phyloP scores from a whole-genome alignment of 2,329 filamentous ascomycete species.

The Fusarium graminum region DNA sequence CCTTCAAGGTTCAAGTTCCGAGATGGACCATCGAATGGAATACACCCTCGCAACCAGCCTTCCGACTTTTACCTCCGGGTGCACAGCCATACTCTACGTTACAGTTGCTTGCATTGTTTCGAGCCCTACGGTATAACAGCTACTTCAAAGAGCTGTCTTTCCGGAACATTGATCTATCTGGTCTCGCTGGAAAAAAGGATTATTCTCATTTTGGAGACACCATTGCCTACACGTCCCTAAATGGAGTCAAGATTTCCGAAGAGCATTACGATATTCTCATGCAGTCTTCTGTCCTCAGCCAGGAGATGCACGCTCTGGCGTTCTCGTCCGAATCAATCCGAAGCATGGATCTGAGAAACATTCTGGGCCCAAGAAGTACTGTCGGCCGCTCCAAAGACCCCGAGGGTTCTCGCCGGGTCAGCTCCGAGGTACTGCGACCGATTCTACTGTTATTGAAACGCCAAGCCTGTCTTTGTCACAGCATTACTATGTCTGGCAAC shows the following conservation, averaged over 20 bases:
- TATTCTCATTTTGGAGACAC: conserved; percentile 59
- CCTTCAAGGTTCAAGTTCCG: conserved; percentile 63
- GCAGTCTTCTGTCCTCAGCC: conserved; percentile 65
- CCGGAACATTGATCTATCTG: conserved; percentile 63
- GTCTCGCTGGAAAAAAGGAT: conserved; percentile 58
- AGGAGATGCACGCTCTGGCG: conserved; percentile 68
- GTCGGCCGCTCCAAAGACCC: conserved; percentile 40
- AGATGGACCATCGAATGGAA: conserved; percentile 65
- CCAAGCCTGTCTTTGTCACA: conserved; percentile 63
- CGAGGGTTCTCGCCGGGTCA: conserved; percentile 47
- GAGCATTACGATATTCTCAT: conserved; percentile 63
- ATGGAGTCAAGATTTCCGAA: conserved; percentile 62
- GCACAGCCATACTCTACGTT: conserved; percentile 60
- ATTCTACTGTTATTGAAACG: conserved; percentile 64
- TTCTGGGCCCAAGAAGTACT: conserved; percentile 50
- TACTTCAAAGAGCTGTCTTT: conserved; percentile 72
- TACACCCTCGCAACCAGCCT: conserved; percentile 62
- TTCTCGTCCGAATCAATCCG: conserved; percentile 68
- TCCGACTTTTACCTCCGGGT: conserved; percentile 63
- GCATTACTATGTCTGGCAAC: conserved; percentile 65
- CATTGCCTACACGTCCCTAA: conserved; percentile 66
- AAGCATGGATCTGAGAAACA: conserved; percentile 66
- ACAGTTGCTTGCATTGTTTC: conserved; percentile 69
- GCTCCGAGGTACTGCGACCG: conserved; percentile 61
- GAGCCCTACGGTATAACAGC: conserved; percentile 69